Conservation (phyloP, 2,329 filamentous ascomycete genomes). For the Cladobotryum protrusum region DNA sequence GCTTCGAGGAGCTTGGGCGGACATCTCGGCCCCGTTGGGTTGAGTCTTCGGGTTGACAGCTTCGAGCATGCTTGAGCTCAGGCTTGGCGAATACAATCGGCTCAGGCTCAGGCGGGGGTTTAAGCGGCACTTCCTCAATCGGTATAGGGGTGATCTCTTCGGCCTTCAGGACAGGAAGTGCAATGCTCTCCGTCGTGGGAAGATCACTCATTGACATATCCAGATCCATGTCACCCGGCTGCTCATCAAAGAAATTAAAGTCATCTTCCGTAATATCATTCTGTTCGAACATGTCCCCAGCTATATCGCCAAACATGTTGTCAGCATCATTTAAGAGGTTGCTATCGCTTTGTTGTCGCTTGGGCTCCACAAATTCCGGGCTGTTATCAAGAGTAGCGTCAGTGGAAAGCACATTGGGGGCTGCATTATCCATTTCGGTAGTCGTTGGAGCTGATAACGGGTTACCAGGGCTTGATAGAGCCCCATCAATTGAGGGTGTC, state of each 20-base stretch:
- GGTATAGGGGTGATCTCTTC: conserved; percentile 14
- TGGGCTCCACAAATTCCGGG: conserved; percentile 34
- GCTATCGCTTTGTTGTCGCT: conserved; percentile 38
- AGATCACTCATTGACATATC: conserved; percentile 26
- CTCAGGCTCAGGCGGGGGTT: conserved; percentile 18
- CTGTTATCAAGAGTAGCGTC: conserved; percentile 20
- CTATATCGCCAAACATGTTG: conserved; percentile 62
- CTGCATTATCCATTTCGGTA: conserved; percentile 23
- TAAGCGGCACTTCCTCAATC: conserved; percentile 8
- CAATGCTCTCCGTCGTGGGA: conserved; percentile 11
- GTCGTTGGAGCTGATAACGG: conserved; percentile 23
- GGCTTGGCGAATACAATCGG: conserved; percentile 49
- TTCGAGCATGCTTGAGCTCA: conserved; percentile 52
- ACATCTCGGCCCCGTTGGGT: conserved; percentile 25
- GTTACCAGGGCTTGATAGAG: conserved; percentile 50
- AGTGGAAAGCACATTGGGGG: conserved; percentile 16
- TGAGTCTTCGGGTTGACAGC: conserved; percentile 40
- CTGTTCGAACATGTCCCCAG: conserved; percentile 65
- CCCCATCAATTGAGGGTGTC: conserved; percentile 51
- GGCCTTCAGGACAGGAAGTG: conserved; percentile 11
- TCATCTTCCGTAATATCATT: conserved; percentile 73
- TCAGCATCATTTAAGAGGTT: conserved; percentile 44
- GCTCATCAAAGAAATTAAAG: conserved; percentile 76
- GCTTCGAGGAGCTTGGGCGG: conserved; percentile 34
- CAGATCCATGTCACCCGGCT: conserved; percentile 37